Percentiles rank a stretch among this genome's conserved stretches.
Conservation (phyloP, 1,284 basidiomycete species). For the Austropuccinia psidii region DNA sequence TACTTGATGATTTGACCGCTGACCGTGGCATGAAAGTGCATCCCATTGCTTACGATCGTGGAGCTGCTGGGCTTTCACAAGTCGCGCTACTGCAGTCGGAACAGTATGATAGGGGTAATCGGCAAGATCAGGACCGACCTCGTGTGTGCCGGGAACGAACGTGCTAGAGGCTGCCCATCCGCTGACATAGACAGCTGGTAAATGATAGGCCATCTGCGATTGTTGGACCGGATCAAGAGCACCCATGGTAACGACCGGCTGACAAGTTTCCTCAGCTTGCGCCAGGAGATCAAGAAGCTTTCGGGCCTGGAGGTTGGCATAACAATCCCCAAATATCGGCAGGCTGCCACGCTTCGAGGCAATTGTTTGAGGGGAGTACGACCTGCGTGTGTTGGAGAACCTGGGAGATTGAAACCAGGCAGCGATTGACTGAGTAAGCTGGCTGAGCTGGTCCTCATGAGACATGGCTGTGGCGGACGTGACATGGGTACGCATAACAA, state of each 20-base stretch:
- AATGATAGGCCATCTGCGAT: conserved; percentile 47
- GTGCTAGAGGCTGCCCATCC: conserved; percentile 47
- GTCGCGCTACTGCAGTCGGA: conserved; percentile 77
- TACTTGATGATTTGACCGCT: conserved; percentile 58
- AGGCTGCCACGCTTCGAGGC: conserved; percentile 82
- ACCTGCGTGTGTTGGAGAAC: conserved; percentile 64
- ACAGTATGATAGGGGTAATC: conserved; percentile 93
- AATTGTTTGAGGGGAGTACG: conserved; percentile 68
- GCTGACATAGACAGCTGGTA: conserved; percentile 47
- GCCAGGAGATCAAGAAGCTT: conserved; percentile 67
- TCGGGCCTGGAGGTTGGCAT: conserved; percentile 67
- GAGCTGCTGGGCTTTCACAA: conserved; percentile 74
- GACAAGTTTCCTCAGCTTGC: conserved; percentile 58
- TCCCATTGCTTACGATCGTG: conserved; percentile 82
- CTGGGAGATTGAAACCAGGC: conserved; percentile 70
- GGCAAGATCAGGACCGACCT: conserved; percentile 48
- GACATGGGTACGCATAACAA: neutral
- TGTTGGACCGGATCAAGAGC: conserved; percentile 52
- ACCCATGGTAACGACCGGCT: conserved; percentile 75
- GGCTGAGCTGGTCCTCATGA: neutral
- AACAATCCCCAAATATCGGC: conserved; percentile 63
- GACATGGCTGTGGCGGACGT: neutral
- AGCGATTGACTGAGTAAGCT: conserved; percentile 49
- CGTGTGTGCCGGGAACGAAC: conserved; percentile 47
- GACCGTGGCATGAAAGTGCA: too few species aligned